Evolutionary conservation across 495 filamentous ascomycete species (phyloP), one percentile per base, ranked within the genome.

Genomic region (Penicillium bialowiezense): DNA sequence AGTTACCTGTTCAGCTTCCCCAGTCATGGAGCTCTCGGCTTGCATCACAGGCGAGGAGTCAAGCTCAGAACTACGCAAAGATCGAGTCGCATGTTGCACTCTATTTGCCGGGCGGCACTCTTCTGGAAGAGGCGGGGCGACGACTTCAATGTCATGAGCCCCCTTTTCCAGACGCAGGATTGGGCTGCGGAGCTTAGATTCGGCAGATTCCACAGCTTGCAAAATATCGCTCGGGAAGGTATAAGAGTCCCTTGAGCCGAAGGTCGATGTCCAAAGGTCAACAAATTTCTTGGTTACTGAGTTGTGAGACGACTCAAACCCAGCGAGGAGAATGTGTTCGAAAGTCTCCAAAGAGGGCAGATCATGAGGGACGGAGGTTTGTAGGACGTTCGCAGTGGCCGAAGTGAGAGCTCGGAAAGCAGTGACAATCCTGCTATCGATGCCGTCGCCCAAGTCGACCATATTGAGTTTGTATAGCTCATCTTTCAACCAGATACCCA

Each of bases 251-350:
- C 78, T 69, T 28, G 48, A 54, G 2, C 73, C 79, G 62, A 85
- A 86, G 0, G 74, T 81, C 1, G 67, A 51, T 42, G 81, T 80
- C 84, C 84, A 89, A 47, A 82, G 70, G 5, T 70, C 68, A 19
- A 86, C 62, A 23, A 82, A 78, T 4, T 59, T 52, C 45, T 80
- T 82, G 12, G 75, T 72, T 21, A 81, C 71, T 3, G 59, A 61
- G 17, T 70, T 73, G 43, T 86, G 78, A 8, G 68, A 69, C 32
- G 77, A 81, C 35, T 75, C 58, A 8, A 90, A 69, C 7, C 82
- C 79, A 29, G 82, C 70, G 28, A 75, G 69, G 1, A 89, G 63
- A 18, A 88, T 63, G 0, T 56, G 51, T 45, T 82, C 75, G 21
- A 87, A 69, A 14, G 56, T 64, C 35, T 65, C 53, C 3, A 87